Base-by-base conservation (phyloP, 441 rosid genomes). In the Aleurites moluccanus region DNA sequence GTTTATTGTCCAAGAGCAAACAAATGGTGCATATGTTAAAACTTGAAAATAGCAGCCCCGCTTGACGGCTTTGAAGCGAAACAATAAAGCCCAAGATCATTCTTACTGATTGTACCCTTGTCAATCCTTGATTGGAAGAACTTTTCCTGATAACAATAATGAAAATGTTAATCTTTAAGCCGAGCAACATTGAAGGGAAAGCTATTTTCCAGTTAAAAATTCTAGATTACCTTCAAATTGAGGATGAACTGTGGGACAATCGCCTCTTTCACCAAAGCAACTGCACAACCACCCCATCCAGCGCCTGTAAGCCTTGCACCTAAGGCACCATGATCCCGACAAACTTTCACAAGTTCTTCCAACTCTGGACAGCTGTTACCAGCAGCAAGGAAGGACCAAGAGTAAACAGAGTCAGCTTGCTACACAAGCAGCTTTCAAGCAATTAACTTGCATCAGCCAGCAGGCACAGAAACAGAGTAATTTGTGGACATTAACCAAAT, bases 231-330 rank as follows among this genome's bases (percentile, higher is more conserved):
- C 97, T 90, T 93, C 60, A 96, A 78, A 42, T 91, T 86, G 45
- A 87, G 83, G 73, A 92, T 96, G 83, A 93, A 96, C 75, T 90
- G 93, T 11, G 97, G 91, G 59, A 90, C 99, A 11, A 86, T 85
- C 59, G 81, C 30, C 72, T 93, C 98, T 75, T 90, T 93, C 53
- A 96, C 98, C 70, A 96, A 82, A 35, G 97, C 92, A 49, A 93
- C 99, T 0, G 97, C 92, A 59, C 99, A 96, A 52, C 99, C 98
- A 10, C 99, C 99, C 99, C 99, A 96, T 73, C 99, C 99, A 25
- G 99, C 99, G 66, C 98, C 99, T 0, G 99, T 96, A 35, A 96
- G 93, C 83, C 98, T 92, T 55, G 99, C 98, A 44, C 99, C 98
- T n/a, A 96, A 78, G 72, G 99, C 97, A 47, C 84, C 91, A 42